Evolutionary conservation across 768 basidiomycete genomes (phyloP).

Genomic region (Asterophora lycoperdoides): DNA sequence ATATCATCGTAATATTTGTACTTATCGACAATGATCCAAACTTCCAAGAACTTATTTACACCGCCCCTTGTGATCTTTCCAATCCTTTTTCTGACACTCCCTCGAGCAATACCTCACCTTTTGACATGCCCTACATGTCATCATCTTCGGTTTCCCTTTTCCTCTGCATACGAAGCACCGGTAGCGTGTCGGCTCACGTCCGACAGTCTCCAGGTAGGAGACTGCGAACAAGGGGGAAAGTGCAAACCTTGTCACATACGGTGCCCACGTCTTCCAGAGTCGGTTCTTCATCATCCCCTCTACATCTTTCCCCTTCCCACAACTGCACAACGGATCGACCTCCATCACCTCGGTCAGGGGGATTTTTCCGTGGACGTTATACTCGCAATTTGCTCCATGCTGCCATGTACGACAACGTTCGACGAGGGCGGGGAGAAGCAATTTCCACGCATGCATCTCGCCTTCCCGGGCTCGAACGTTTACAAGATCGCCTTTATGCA

Average conservation of each 20-base stretch:
- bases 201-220: constrained; percentile 41
- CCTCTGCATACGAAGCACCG: constrained; percentile 27
- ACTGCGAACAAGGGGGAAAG: constrained; percentile 51
- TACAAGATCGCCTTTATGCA: not conserved
- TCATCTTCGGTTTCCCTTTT: constrained; percentile 23
- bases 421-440: constrained; percentile 44
- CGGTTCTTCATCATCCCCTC: constrained; percentile 28
- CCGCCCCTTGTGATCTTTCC: constrained; percentile 21
- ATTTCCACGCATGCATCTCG: constrained; percentile 44
- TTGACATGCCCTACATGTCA: constrained; percentile 26
- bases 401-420: constrained; percentile 54
- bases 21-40: not conserved
- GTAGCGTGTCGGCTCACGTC: not conserved
- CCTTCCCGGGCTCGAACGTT: constrained; percentile 19
- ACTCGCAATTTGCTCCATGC: constrained; percentile 46
- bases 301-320: constrained; percentile 47
- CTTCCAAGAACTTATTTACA: no score
- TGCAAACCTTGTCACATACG: constrained; percentile 45
- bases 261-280: constrained; percentile 37
- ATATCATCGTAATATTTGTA: not conserved
- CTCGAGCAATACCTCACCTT: constrained; percentile 30
- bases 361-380: constrained; percentile 27
- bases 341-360: constrained; percentile 36
- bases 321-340: constrained; percentile 45
- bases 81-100: constrained; percentile 34